Conservation (phyloP, 345 rosid genomes). For the Cardamine chenopodiifolia region DNA sequence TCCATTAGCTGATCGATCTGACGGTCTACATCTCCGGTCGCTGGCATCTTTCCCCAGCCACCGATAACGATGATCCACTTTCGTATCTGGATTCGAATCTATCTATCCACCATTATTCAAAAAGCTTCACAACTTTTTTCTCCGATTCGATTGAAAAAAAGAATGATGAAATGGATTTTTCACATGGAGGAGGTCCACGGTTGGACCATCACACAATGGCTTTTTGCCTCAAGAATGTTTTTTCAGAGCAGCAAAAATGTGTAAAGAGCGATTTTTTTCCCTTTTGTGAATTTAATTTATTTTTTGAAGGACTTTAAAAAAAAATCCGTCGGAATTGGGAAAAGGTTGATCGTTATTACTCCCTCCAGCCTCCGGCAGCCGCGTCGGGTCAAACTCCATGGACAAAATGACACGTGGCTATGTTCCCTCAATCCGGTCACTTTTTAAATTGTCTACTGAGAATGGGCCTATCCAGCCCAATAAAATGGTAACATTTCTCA, state of each 20-base stretch:
- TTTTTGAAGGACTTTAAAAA: too few species aligned
- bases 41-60: background rate
- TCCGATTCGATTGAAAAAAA: background rate
- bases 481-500: background rate
- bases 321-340: too few species aligned
- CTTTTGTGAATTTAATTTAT: background rate
- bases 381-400: background rate
- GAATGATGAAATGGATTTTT: background rate
- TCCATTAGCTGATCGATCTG: conserved; percentile 89
- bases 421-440: background rate
- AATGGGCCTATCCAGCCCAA: background rate
- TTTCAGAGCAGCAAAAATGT: background rate
- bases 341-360: conserved; percentile 1
- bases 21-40: conserved; percentile 5
- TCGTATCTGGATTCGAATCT: background rate
- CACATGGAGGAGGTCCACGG: background rate
- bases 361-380: conserved; percentile 2
- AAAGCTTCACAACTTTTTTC: background rate
- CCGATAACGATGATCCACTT: background rate
- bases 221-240: background rate
- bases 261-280: background rate
- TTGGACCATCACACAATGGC: background rate
- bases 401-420: background rate
- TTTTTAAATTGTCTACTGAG: background rate
- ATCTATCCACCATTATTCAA: background rate